Base-by-base conservation (phyloP, 371 early-diverging fungal genomes). In the Syncephalis plumigaleata region DNA sequence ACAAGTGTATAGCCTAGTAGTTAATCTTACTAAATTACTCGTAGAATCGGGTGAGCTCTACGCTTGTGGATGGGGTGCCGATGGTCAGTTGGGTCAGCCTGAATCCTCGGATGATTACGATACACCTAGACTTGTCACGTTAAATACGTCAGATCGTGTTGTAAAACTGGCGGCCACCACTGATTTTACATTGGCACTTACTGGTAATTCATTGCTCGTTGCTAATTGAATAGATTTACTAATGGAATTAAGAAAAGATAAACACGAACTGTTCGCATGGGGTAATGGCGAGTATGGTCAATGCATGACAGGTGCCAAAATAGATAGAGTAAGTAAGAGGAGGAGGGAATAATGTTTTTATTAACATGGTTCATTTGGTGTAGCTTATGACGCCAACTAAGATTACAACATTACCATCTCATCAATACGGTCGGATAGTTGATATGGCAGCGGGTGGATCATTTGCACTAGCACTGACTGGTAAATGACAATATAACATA, bases 211-310 rank as follows among this genome's bases (percentile, higher is more conserved):
- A n/a, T n/a, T 27, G 13, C 27, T 13, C 15, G n/a, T 21, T 40
- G 4, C 13, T 45, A 15, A 15, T 39, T 21, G 27, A 13, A 9
- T 40, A 26, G n/a, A 2, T 5, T 25, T 2, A 16, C 46, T 37
- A 39, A 8, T 15, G 11, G 11, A 20, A 40, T 36, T 18, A 24
- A 39, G 17, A 31, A 17, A 54, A 61, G 66, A 68, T 15, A 58
- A 66, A 36, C 63, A 70, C 16, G 54, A 58, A 31, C 36, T 85
- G 31, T 82, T 71, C 68, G 74, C 72, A 23, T 85, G 86, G 86
- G 86, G 86, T 16, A 85, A 85, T 55, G 75, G 81, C 5, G 86
- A 85, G 59, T 84, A 85, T 55, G 84, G 84, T 11, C 83, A 84
- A 58, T 74, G 77, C 45, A 73, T 77, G 73, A 69, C 71, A 25